A percentile compares a stretch with the other conserved stretches of the same genome.
Evolutionary conservation across 768 basidiomycete species (phyloP).

Genomic region (Auricularia auricula-judae): DNA sequence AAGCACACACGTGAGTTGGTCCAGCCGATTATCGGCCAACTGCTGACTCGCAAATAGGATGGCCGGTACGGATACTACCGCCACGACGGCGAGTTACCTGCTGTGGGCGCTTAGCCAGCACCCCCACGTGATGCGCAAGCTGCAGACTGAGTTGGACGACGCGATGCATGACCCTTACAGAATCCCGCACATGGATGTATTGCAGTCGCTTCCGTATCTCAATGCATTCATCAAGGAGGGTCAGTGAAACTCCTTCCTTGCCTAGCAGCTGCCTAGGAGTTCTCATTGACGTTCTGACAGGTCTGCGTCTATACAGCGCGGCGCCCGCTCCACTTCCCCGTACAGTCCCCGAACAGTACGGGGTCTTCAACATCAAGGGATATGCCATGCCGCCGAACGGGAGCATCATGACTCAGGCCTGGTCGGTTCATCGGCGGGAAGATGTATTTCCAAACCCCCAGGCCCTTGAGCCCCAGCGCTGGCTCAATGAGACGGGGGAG

Average conservation of each 20-base stretch:
- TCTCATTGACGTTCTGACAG: conserved; percentile 22
- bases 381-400: conserved; percentile 73
- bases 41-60: conserved; percentile 32
- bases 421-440: conserved; percentile 74
- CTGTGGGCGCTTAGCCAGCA: conserved; percentile 73
- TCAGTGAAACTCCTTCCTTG: conserved; percentile 15
- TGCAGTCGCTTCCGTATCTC: conserved; percentile 41
- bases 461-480: conserved; percentile 68
- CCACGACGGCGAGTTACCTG: conserved; percentile 61
- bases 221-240: conserved; percentile 44
- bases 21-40: neutral
- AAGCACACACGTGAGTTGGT: conserved; percentile 60
- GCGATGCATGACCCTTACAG: conserved; percentile 19
- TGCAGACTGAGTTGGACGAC: conserved; percentile 57
- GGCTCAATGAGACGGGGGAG: conserved; percentile 37
- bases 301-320: conserved; percentile 60
- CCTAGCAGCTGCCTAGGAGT: neutral
- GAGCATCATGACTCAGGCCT: conserved; percentile 67
- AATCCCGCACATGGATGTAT: conserved; percentile 49
- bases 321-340: conserved; percentile 68
- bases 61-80: conserved; percentile 69
- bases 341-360: conserved; percentile 53
- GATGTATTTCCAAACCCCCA: conserved; percentile 64
- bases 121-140: conserved; percentile 53
- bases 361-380: conserved; percentile 69